phyloP scores from a whole-genome alignment of 1,284 basidiomycete genomes.

The Salmacisia buchloeana region DNA sequence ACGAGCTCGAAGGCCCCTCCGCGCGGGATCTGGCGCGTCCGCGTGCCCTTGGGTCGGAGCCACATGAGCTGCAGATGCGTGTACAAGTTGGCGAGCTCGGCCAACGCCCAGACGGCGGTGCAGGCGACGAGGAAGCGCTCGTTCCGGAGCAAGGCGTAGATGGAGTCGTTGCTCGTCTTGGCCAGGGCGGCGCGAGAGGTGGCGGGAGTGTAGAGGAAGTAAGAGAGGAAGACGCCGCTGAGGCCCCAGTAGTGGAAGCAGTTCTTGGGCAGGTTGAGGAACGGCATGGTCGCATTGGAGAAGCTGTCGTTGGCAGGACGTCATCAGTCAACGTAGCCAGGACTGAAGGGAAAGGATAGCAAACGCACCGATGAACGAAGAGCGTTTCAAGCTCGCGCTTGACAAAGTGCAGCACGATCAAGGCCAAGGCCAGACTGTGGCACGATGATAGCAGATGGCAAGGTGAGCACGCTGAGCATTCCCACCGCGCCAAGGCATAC shows the following conservation, averaged over 20 bases:
- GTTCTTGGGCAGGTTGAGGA: conserved; percentile 81
- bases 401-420: conserved; percentile 78
- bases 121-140: conserved; percentile 65
- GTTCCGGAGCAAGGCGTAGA: conserved; percentile 62
- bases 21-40: conserved; percentile 72
- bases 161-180: conserved; percentile 67
- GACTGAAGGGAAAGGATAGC: not conserved
- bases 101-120: conserved; percentile 67
- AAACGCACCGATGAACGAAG: conserved; percentile 56
- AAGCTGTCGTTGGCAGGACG: conserved; percentile 69
- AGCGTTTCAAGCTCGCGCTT: conserved; percentile 92
- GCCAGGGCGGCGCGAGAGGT: conserved; percentile 67
- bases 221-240: conserved; percentile 57
- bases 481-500: not conserved
- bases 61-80: conserved; percentile 76
- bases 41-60: conserved; percentile 75
- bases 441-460: not conserved
- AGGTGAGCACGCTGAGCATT: not conserved
- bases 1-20: conserved; percentile 74
- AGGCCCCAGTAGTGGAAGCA: conserved; percentile 59
- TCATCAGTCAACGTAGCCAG: conserved; percentile 2
- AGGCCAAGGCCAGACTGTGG: conserved; percentile 66
- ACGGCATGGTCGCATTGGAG: conserved; percentile 89
- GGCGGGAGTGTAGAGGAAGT: conserved; percentile 28
- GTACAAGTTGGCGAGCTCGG: conserved; percentile 78